Evolutionary conservation across 306 rosid genomes (phyloP), one percentile per base, ranked within the genome.

Genomic region (Acacia crassicarpa): DNA sequence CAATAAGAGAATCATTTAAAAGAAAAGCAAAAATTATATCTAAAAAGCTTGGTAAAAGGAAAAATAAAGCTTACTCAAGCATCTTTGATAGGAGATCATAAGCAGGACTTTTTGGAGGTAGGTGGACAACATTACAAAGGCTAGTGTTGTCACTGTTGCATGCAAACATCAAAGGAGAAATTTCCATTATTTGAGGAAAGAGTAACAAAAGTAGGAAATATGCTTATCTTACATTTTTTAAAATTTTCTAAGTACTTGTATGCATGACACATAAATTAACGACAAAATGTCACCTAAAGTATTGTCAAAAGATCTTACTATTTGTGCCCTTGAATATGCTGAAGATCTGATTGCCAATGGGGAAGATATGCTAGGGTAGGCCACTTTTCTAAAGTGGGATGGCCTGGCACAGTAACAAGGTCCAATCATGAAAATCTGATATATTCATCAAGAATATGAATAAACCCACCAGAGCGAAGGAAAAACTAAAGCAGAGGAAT

Each of bases 381-480:
- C 99, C 99, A 95, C 93, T 93, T 95, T 74, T 95, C 99, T 72
- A 84, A 72, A 2, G 98, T 95, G 59, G 99, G 99, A 87, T 95
- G 99, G 82, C 99, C 99, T 95, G 84, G 78, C 75, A 83, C 78
- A 86, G 80, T 76, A 89, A 88, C 74, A 61, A 83, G 74, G 81
- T 71, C 83, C 80, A 85, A 43, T 82, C 59, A 86, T 82, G 67
- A 72, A 71, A 75, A 74, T 84, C 74, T 76, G 80, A 80, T 66
- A 81, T 65, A 82, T 35, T 81, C 80, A 72, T 76, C 41, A 87
- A 76, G 84, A 78, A 77, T 65, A 78, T 76, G 62, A 69, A 79
- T 68, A 82, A 74, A 72, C 84, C 84, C 85, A 83, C 75, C 77
- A 80, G 73, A 82, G 84, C 67, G 74, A 78, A 78, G 74, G 66